Evolutionary conservation across 2,329 filamentous ascomycete genomes (phyloP).

Genomic region (Tolypocladium paradoxum): DNA sequence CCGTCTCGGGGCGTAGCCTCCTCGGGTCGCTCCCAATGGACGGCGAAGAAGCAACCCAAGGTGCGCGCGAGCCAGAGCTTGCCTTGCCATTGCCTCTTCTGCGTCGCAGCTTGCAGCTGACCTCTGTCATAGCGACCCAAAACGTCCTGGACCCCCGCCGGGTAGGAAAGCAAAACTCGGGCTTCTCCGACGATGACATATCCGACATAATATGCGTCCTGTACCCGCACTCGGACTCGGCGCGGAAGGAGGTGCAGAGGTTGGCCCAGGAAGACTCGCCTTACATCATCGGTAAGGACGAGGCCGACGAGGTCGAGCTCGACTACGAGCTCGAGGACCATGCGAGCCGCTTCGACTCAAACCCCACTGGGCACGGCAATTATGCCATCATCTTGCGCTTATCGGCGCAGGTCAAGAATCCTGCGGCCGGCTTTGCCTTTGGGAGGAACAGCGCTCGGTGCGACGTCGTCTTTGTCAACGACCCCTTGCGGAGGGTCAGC

Average conservation of each 20-base stretch:
- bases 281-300: conserved; percentile 38
- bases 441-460: conserved; percentile 64
- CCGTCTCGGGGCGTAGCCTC: not conserved
- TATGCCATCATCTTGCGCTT: conserved; percentile 72
- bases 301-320: conserved; percentile 37
- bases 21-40: conserved; percentile 28
- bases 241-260: conserved; percentile 56
- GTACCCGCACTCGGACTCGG: conserved; percentile 63
- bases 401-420: conserved; percentile 60
- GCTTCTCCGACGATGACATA: conserved; percentile 71
- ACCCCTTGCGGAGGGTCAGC: conserved; percentile 66
- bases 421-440: conserved; percentile 68
- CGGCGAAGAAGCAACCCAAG: conserved; percentile 33
- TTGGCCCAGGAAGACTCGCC: conserved; percentile 36
- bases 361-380: conserved; percentile 37
- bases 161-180: conserved; percentile 69
- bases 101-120: not conserved
- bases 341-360: conserved; percentile 31
- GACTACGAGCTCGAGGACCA: conserved; percentile 42
- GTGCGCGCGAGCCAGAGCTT: conserved; percentile 11
- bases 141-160: conserved; percentile 67
- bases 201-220: conserved; percentile 85
- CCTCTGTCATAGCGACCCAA: conserved; percentile 9
- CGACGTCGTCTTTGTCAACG: conserved; percentile 59
- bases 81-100: not conserved